Percentiles rank a stretch among this genome's conserved stretches.
Conservation (phyloP, 305 asterid species). For the Solanum hybrid region DNA sequence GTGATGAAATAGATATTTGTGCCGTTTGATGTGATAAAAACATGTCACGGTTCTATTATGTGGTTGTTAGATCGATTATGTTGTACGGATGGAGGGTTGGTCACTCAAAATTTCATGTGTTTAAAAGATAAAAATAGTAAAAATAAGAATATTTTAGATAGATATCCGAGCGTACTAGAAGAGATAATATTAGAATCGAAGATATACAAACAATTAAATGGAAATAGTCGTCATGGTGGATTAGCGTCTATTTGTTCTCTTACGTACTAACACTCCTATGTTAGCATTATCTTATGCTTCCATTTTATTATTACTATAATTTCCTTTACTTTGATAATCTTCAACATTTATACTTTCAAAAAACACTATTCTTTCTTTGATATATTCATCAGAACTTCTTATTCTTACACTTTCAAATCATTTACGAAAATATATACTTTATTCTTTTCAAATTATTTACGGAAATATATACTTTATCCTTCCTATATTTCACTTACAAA, state of each 20-base stretch:
- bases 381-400: not conserved
- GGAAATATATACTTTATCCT: not conserved
- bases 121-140: not conserved
- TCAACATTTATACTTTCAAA: not conserved
- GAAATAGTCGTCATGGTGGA: not conserved
- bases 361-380: not conserved
- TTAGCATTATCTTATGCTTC: not conserved
- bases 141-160: rapidly evolving
- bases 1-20: no score
- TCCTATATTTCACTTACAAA: not conserved
- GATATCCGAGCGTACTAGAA: rapidly evolving
- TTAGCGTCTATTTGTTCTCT: not conserved
- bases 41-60: not conserved
- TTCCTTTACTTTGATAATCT: not conserved
- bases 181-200: not conserved
- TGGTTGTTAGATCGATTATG: not conserved
- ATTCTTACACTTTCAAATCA: not conserved
- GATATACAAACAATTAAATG: not conserved
- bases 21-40: not conserved
- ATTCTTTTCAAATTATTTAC: not conserved
- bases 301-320: not conserved
- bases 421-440: no score
- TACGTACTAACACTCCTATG: not conserved
- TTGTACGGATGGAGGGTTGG: not conserved
- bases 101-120: not conserved